These are phyloP conservation scores for Cladosporium sp. DNA, from an alignment of 2,329 filamentous ascomycete species.

Conservation along the genomic window DNA sequence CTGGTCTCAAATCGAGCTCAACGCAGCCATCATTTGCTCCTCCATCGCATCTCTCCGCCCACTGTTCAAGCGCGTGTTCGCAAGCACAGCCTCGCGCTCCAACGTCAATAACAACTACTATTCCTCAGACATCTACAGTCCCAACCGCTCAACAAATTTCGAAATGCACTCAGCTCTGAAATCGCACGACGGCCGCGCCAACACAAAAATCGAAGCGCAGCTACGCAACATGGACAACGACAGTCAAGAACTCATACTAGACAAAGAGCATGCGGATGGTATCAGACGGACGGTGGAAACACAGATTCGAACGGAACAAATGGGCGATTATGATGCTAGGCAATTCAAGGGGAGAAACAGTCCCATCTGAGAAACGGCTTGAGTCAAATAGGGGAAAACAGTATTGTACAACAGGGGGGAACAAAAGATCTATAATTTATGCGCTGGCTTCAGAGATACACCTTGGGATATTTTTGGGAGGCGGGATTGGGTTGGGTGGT, in stretches of 20 bases:
- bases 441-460: too few relatives aligned
- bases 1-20: not conserved
- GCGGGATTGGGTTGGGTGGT: too few relatives aligned
- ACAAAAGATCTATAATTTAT: too few relatives aligned
- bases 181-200: not conserved
- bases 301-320: not conserved
- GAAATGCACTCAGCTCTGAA: not conserved
- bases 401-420: too few relatives aligned
- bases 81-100: not conserved
- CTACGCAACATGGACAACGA: not conserved
- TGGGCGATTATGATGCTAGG: not conserved
- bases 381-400: too few relatives aligned
- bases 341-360: too few relatives aligned
- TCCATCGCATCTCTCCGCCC: not conserved
- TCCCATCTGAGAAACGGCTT: not conserved
- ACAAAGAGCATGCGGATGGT: not conserved
- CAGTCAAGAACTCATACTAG: not conserved
- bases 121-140: not conserved
- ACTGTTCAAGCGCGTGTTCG: not conserved
- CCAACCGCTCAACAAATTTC: too few relatives aligned
- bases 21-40: not conserved
- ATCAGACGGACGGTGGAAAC: not conserved
- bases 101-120: not conserved
- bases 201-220: not conserved
- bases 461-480: too few relatives aligned